Conservation (phyloP, 2,329 filamentous ascomycete species). For the Orbilia quercus region DNA sequence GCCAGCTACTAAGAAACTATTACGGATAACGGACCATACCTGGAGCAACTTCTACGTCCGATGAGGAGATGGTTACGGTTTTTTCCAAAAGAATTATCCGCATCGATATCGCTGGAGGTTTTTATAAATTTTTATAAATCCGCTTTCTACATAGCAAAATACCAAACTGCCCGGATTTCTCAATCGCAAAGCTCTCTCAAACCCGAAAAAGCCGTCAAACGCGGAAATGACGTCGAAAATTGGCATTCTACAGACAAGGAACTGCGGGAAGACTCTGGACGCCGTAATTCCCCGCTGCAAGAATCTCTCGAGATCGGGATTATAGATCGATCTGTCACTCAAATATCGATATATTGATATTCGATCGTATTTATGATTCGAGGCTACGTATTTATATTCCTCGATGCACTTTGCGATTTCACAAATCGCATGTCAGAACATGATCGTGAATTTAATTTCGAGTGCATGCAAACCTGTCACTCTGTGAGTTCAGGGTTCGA, state of each 20-base stretch:
- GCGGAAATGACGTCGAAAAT: slow-evolving; percentile 11
- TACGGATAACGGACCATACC: not conserved
- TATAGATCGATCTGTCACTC: no score
- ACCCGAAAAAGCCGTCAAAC: no score
- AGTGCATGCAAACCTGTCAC: no score
- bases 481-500: no score
- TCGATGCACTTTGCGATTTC: no score
- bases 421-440: no score
- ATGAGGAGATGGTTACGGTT: not conserved
- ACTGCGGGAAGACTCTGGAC: not conserved
- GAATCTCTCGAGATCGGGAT: not conserved
- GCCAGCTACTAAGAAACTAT: not conserved
- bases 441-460: no score
- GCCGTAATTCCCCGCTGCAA: no score
- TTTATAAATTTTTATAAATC: slow-evolving; percentile 10
- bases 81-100: not conserved
- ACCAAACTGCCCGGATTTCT: not conserved
- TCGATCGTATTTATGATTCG: no score
- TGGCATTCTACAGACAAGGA: slow-evolving; percentile 17
- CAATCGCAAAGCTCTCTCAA: not conserved
- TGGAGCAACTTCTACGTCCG: no score
- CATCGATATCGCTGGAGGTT: not conserved
- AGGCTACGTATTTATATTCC: no score
- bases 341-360: no score
- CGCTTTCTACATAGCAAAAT: not conserved